These are phyloP conservation scores for Pythium aquatile DNA, from an alignment of 352 stramenopile species.

Conservation along the genomic window DNA sequence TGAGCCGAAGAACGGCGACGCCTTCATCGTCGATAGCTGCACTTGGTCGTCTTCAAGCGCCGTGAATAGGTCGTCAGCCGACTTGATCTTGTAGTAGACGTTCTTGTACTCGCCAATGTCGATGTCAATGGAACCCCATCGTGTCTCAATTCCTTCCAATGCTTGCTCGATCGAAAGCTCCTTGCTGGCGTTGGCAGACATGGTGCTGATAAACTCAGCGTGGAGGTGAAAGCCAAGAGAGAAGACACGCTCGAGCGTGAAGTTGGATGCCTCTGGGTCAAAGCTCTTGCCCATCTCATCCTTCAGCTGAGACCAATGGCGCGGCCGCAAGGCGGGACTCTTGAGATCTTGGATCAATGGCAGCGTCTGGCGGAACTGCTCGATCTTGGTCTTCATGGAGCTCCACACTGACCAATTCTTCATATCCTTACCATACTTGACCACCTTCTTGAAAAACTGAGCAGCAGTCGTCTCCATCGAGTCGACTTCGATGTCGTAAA, in stretches of 20 bases:
- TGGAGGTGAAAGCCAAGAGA: conserved; percentile 86
- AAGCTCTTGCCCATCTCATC: conserved; percentile 86
- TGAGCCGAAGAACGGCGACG: conserved; percentile 91
- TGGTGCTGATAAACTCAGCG: conserved; percentile 89
- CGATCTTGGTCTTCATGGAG: conserved; percentile 92
- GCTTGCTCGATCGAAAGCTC: conserved; percentile 92
- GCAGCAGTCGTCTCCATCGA: conserved; percentile 89
- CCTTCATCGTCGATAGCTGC: conserved; percentile 92
- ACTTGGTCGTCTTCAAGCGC: conserved; percentile 91
- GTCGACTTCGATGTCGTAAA: conserved; percentile 91
- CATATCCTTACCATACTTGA: conserved; percentile 93
- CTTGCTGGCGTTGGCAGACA: conserved; percentile 90
- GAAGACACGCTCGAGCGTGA: conserved; percentile 87
- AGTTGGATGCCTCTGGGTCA: conserved; percentile 67
- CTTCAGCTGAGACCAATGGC: conserved; percentile 90
- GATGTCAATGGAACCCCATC: conserved; percentile 87
- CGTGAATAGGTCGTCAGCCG: conserved; percentile 90
- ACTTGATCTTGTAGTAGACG: conserved; percentile 92
- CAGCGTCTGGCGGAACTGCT: conserved; percentile 91
- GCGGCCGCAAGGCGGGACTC: conserved; percentile 81
- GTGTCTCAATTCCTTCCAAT: conserved; percentile 82
- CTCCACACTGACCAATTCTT: conserved; percentile 91
- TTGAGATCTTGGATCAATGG: conserved; percentile 93
- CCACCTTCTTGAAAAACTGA: conserved; percentile 92
- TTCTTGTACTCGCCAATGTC: conserved; percentile 92